Evolutionary conservation across 2,329 filamentous ascomycete species (phyloP).

Genomic region (Sarocladium brachiariae): DNA sequence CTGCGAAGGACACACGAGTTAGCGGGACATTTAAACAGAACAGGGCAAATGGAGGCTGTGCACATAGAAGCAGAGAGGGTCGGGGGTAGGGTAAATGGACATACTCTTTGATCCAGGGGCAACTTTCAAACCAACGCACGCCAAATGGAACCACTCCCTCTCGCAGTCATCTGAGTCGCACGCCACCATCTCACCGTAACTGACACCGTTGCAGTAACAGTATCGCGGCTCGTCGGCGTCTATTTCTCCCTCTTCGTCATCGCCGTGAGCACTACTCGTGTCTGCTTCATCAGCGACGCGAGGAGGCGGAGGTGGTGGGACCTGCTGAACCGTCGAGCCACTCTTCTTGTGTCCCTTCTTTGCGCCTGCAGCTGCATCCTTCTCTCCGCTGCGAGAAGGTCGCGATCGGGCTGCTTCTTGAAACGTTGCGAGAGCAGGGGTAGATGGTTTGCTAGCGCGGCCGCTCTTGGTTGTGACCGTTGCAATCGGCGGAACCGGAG

Average conservation of each 20-base stretch:
- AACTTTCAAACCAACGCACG: conserved; percentile 71
- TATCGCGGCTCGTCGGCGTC: conserved; percentile 68
- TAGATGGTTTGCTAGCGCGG: conserved; percentile 60
- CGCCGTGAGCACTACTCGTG: conserved; percentile 32
- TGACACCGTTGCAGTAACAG: conserved; percentile 74
- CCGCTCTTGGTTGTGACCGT: conserved; percentile 59
- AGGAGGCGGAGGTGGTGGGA: conserved; percentile 25
- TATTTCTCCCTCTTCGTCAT: conserved; percentile 47
- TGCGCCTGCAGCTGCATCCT: conserved; percentile 28
- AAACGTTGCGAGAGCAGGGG: conserved; percentile 53
- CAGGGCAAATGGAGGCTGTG: not conserved
- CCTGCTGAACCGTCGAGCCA: conserved; percentile 29
- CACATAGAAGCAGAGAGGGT: not conserved
- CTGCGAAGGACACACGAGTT: conserved; percentile 30
- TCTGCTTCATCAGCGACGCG: conserved; percentile 34
- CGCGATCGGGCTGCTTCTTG: conserved; percentile 50
- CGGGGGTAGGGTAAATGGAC: too few relatives aligned
- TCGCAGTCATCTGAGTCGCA: conserved; percentile 69
- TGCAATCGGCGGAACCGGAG: conserved; percentile 29
- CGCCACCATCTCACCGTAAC: conserved; percentile 79
- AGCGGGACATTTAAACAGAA: conserved; percentile 20
- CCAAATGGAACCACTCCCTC: conserved; percentile 77
- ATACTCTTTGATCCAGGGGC: conserved; percentile 70
- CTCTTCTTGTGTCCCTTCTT: conserved; percentile 57
- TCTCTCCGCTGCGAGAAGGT: conserved; percentile 44